Percentiles rank a stretch among this genome's conserved stretches.
These are phyloP conservation scores for Aspergillus sp. DNA, from an alignment of 2,329 filamentous ascomycete genomes.

Conservation along the genomic window DNA sequence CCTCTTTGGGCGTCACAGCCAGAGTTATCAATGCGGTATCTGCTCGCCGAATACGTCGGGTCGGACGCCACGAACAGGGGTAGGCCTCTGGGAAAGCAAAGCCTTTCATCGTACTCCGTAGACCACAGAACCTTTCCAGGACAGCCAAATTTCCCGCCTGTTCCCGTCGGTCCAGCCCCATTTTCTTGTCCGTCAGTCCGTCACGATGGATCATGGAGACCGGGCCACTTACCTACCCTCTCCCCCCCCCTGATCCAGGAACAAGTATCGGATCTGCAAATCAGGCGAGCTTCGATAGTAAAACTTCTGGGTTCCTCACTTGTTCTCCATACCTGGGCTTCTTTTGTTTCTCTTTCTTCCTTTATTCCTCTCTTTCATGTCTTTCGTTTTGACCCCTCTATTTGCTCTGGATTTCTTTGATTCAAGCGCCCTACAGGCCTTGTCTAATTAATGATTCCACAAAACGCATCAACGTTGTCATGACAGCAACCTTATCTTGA, in stretches of 20 bases:
- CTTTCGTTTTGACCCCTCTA: neutral
- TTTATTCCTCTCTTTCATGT: neutral
- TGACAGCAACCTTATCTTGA: constrained; percentile 3
- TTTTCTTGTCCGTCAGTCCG: constrained; percentile 1
- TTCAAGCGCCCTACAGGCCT: neutral
- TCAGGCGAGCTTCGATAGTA: constrained; percentile 5
- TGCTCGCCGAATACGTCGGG: neutral
- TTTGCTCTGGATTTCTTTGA: neutral
- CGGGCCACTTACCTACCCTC: constrained; percentile 8
- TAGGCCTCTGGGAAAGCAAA: neutral
- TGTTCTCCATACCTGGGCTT: neutral
- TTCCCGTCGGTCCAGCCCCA: constrained; percentile 12
- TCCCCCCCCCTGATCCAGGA: constrained; percentile 16
- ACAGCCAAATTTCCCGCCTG: neutral
- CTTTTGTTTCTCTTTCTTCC: constrained; percentile 4
- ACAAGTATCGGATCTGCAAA: constrained; percentile 20
- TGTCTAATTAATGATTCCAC: neutral
- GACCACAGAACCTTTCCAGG: neutral
- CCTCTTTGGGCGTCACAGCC: neutral
- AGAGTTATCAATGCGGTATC: neutral
- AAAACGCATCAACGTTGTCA: constrained; percentile 7
- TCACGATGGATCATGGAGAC: constrained; percentile 13
- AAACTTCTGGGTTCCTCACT: neutral
- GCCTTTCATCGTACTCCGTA: neutral
- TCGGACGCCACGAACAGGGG: neutral